Percentiles rank a stretch among this genome's conserved stretches.
Evolutionary conservation across 78 protist genomes (phyloP).

Genomic region (Isochrysis galbana): DNA sequence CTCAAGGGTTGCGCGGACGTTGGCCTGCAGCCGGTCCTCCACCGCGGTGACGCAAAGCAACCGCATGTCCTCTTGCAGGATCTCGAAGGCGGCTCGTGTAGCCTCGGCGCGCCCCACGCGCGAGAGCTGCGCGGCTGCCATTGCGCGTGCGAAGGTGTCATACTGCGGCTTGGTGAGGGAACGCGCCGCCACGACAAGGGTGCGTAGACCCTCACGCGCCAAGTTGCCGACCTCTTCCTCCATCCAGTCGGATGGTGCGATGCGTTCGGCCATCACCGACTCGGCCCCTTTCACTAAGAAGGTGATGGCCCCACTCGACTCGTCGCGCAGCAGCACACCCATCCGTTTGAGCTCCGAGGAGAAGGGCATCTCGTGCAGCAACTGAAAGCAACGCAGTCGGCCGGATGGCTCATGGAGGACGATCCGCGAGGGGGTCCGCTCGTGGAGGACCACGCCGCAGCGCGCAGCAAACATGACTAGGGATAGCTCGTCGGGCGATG

Average conservation of each 20-base stretch:
- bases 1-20: conserved; percentile 83
- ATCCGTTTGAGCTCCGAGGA: conserved; percentile 92
- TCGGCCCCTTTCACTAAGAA: conserved; percentile 94
- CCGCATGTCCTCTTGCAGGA: conserved; percentile 73
- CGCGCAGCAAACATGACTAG: conserved; percentile 89
- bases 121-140: conserved; percentile 53
- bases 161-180: background rate
- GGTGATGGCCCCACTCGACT: conserved; percentile 51
- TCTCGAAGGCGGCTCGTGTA: conserved; percentile 46
- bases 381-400: conserved; percentile 48
- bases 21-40: conserved; percentile 78
- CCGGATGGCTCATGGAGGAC: conserved; percentile 20
- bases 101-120: conserved; percentile 4
- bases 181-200: conserved; percentile 86
- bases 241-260: conserved; percentile 75
- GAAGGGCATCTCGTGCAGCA: conserved; percentile 86
- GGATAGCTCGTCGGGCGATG: conserved; percentile 97
- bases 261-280: conserved; percentile 65
- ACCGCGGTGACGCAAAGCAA: conserved; percentile 88
- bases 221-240: conserved; percentile 92
- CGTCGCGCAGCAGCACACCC: conserved; percentile 91
- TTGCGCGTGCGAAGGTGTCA: background rate
- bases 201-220: conserved; percentile 95
- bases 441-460: conserved; percentile 69
- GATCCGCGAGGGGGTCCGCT: conserved; percentile 66